These are phyloP conservation scores for Pleurotus platypus DNA, from an alignment of 768 basidiomycete genomes.

Conservation along the genomic window DNA sequence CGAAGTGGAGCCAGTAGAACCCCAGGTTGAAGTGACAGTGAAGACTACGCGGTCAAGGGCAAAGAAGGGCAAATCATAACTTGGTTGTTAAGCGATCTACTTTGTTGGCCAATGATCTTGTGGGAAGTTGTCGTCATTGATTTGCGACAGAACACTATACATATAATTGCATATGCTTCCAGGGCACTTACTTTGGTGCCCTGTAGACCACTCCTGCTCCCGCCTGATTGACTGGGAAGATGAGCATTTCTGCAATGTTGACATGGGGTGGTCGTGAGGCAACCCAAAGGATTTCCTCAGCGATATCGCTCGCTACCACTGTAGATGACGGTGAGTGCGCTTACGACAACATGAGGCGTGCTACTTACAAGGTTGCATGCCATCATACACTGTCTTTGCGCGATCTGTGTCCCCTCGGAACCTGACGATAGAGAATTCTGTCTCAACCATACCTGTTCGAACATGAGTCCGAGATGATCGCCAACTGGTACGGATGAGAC, in stretches of 20 bases:
- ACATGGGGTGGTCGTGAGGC: constrained; percentile 90
- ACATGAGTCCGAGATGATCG: not conserved
- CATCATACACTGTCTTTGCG: constrained; percentile 90
- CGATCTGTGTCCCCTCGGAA: constrained; percentile 80
- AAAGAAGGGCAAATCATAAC: constrained; percentile 43
- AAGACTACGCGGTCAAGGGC: constrained; percentile 58
- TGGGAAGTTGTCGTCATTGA: not conserved
- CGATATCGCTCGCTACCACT: constrained; percentile 86
- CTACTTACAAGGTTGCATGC: constrained; percentile 78
- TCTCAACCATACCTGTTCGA: constrained; percentile 73
- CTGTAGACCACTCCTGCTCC: constrained; percentile 61
- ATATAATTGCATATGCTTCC: constrained; percentile 13
- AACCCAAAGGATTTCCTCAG: constrained; percentile 98
- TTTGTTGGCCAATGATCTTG: not conserved
- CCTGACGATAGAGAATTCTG: constrained; percentile 89
- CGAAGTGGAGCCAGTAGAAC: constrained; percentile 22
- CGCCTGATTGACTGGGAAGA: constrained; percentile 82
- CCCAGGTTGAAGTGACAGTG: constrained; percentile 22
- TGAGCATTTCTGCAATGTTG: constrained; percentile 79
- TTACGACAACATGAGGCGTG: not conserved
- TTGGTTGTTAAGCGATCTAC: not conserved
- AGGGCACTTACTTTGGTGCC: constrained; percentile 31
- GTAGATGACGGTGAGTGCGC: constrained; percentile 9
- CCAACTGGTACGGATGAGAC: constrained; percentile 17
- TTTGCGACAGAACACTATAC: constrained; percentile 1